A percentile compares a stretch with the other conserved stretches of the same genome.
phyloP scores from a whole-genome alignment of 1,284 basidiomycete species.

The Cutaneotrichosporon arboriforme region DNA sequence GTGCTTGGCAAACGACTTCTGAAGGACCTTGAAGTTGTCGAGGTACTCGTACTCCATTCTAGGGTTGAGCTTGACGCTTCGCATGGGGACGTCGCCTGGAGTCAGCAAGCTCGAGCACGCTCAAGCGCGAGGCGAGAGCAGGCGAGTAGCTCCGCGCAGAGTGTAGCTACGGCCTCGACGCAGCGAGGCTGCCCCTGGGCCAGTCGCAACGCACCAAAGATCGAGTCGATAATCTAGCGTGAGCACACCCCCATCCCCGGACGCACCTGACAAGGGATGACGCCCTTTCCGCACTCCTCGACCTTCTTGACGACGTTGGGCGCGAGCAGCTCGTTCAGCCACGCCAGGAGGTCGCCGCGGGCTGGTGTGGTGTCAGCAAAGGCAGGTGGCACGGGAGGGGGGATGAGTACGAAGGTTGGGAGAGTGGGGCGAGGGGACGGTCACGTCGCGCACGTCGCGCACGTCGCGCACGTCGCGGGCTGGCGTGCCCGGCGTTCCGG shows the following conservation, averaged over 20 bases:
- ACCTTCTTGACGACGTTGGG: conserved; percentile 76
- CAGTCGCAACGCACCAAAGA: conserved; percentile 61
- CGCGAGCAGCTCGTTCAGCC: conserved; percentile 86
- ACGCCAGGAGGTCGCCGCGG: conserved; percentile 79
- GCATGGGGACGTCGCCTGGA: conserved; percentile 77
- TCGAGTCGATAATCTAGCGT: conserved; percentile 70
- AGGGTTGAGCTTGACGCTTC: conserved; percentile 83
- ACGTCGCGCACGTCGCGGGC: not conserved
- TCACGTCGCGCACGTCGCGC: not conserved
- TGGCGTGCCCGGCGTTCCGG: not conserved
- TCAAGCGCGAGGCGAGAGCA: not conserved
- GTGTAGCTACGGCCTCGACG: not conserved
- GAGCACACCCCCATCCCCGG: not conserved
- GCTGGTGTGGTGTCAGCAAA: conserved; percentile 31
- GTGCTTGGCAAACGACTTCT: conserved; percentile 78
- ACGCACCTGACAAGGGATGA: conserved; percentile 71
- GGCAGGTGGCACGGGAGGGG: not conserved
- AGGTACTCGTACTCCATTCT: conserved; percentile 95
- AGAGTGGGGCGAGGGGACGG: not conserved
- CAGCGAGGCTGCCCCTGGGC: not conserved
- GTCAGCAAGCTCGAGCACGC: not conserved
- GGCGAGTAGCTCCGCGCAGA: not conserved
- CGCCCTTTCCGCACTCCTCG: conserved; percentile 88
- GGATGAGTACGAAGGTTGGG: not conserved
- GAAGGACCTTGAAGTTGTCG: conserved; percentile 91